A percentile compares a stretch with the other conserved stretches of the same genome.
phyloP scores from a whole-genome alignment of 1,139 yeast genomes.

The Pichia norvegensis region DNA sequence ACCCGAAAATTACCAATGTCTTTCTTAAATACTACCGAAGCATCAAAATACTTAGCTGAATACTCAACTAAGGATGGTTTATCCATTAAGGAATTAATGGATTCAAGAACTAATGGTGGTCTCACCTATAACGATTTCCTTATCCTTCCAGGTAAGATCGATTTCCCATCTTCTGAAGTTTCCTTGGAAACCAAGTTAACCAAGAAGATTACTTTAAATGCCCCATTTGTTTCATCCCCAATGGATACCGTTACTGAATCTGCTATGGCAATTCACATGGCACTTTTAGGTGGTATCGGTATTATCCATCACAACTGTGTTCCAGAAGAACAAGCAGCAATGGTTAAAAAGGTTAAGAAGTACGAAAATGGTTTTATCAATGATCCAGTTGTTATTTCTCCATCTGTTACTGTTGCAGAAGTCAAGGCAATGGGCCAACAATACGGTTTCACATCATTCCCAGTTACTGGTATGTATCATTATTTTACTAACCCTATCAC shows the following conservation, averaged over 20 bases:
- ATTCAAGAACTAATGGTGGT: slow-evolving; percentile 87
- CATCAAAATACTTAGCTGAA: slow-evolving; percentile 56
- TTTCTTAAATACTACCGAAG: slow-evolving; percentile 49
- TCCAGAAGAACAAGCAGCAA: slow-evolving; percentile 94
- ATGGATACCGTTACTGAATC: slow-evolving; percentile 99
- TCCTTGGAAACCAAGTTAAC: slow-evolving; percentile 79
- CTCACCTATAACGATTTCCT: slow-evolving; percentile 94
- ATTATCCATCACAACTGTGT: slow-evolving; percentile 96
- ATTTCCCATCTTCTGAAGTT: slow-evolving; percentile 75
- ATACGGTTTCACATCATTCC: slow-evolving; percentile 95
- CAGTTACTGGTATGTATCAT: slow-evolving; percentile 93
- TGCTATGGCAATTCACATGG: slow-evolving; percentile 98
- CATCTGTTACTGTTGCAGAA: slow-evolving; percentile 70
- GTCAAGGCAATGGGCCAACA: slow-evolving; percentile 61
- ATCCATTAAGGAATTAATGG: slow-evolving; percentile 77
- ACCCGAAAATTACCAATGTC: slow-evolving; percentile 3
- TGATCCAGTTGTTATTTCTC: slow-evolving; percentile 83
- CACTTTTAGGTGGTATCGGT: slow-evolving; percentile 98
- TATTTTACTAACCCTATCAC: background rate
- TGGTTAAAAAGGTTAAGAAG: slow-evolving; percentile 95
- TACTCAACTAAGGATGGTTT: slow-evolving; percentile 79
- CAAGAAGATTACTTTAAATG: slow-evolving; percentile 80
- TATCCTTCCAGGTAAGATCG: slow-evolving; percentile 90
- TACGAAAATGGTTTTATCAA: slow-evolving; percentile 96
- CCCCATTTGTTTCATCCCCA: slow-evolving; percentile 96